Evolutionary conservation across 441 rosid species (phyloP).

Genomic region (Eutrema salsugineum): DNA sequence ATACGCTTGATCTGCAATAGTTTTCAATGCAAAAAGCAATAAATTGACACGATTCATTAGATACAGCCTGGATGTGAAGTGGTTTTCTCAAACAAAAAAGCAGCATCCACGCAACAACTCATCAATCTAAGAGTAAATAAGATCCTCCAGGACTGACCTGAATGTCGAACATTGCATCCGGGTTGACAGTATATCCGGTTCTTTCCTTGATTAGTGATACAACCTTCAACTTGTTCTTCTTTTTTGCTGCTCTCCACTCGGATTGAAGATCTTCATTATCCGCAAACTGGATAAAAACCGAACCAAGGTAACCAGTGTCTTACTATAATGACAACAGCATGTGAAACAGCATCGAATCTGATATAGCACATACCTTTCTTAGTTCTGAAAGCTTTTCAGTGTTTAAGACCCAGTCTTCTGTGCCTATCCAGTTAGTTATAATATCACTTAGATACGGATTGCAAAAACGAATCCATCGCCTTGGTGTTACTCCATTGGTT

Average conservation of each 20-base stretch:
- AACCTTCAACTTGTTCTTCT: slow-evolving; percentile 82
- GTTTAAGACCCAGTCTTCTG: slow-evolving; percentile 83
- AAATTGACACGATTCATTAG: background rate
- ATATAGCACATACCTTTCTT: slow-evolving; percentile 47
- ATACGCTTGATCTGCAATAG: slow-evolving; percentile 86
- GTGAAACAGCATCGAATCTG: slow-evolving; percentile 6
- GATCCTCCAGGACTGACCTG: slow-evolving; percentile 50
- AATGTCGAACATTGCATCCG: slow-evolving; percentile 95
- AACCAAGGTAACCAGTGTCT: background rate
- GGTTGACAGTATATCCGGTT: slow-evolving; percentile 82
- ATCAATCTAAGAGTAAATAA: background rate
- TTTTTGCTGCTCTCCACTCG: slow-evolving; percentile 80
- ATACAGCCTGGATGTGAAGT: background rate
- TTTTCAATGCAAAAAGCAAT: background rate
- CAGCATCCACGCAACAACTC: background rate
- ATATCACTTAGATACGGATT: slow-evolving; percentile 80
- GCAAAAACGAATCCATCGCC: slow-evolving; percentile 92
- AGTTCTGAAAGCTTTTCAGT: slow-evolving; percentile 72
- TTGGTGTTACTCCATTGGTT: slow-evolving; percentile 97
- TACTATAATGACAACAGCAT: background rate
- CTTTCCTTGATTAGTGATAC: slow-evolving; percentile 65
- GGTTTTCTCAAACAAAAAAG: background rate
- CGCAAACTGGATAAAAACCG: slow-evolving; percentile 54
- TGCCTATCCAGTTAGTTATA: slow-evolving; percentile 75
- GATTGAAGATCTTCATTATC: slow-evolving; percentile 79